Evolutionary conservation across 1,139 yeast genomes (phyloP), one percentile per base, ranked within the genome.

Genomic region (Magnusiomyces fungicola): DNA sequence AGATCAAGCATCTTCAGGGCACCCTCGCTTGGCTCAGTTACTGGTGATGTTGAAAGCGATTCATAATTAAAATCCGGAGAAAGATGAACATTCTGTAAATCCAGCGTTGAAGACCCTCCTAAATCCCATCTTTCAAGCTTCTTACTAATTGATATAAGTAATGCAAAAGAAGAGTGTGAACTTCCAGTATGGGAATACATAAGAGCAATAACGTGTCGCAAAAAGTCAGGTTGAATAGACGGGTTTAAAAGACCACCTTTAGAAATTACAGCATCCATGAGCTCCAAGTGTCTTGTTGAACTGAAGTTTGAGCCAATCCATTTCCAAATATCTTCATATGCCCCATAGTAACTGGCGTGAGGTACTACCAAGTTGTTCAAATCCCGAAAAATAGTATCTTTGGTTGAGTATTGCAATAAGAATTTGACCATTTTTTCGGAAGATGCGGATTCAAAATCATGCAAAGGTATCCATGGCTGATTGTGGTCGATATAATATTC

Each of bases 391-490:
- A 43, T 34, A 18, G 30, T 16, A 23, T 33, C 40, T 7, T 23
- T 16, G 7, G 23, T 33, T 5, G 46, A 33, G 32, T 43, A 43
- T 18, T 43, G 46, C n/a, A 43, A 33, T 21, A 43, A 21, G 21
- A 43, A 43, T 4, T 25, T 25, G 12, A 30, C 46, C 16, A 36
- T 29, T 34, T 36, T 43, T 9, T 34, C 23, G 12, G 46, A 33
- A 10, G 32, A 7, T 5, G 40, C 46, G 14, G 29, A 23, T 34
- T 43, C 46, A 33, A 43, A 43, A 30, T 43, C 46, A 25, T 23
- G 32, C 7, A 43, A 22, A 3, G 46, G 27, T 22, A 43, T 23
- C 46, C 46, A 43, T n/a, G 46, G 46, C 12, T 43, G 46, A 33
- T 43, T 43, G n/a, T 43, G 46, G 4, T 7, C n/a, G 16, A 27